Base-by-base conservation (phyloP, 225 moss, liverwort and hornwort genomes). In the Climacium dendroides region DNA sequence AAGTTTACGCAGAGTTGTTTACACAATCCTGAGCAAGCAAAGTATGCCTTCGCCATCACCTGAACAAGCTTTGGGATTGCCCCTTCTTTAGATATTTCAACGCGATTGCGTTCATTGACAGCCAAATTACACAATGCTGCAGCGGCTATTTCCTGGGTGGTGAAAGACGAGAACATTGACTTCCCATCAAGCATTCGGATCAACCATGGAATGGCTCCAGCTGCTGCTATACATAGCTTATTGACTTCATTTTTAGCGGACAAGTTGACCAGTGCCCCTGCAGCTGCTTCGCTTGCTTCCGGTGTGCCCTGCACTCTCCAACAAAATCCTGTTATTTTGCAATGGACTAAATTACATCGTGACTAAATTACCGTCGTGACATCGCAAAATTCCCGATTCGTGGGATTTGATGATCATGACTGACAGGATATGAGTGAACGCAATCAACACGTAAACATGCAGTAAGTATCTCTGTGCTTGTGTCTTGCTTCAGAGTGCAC, bases 231-330 rank as follows among this genome's bases (percentile, higher is more conserved):
- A 80, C 91, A 89, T 29, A 92, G 30, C 85, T 94, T 94, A 25
- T 94, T 92, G 15, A 90, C 87, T 87, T 94, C 94, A 72, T 89
- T 94, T 80, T 92, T 94, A 26, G 94, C 94, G 80, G 94, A 94
- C 45, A 92, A 62, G 80, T 92, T 94, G 64, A 94, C 92, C 69
- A 92, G 67, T 60, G 92, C 89, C 83, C 94, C 94, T 69, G 88
- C 92, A 41, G 91, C 92, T 66, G 94, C 92, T 64, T 94, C 92
- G 53, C 90, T 74, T 85, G 88, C 92, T 72, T 94, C 90, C 43
- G 78, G 85, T 79, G 94, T 85, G 75, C 91, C 92, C 94, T 94
- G 85, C 71, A 80, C 72, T 83, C 47, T 75, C 74, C 81, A 87
- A 62, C 55, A 65, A 72, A 47, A 82, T 79, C 35, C 55, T 53